Evolutionary conservation across 139 green algal species (phyloP).

Genomic region (Micractinium sp.): DNA sequence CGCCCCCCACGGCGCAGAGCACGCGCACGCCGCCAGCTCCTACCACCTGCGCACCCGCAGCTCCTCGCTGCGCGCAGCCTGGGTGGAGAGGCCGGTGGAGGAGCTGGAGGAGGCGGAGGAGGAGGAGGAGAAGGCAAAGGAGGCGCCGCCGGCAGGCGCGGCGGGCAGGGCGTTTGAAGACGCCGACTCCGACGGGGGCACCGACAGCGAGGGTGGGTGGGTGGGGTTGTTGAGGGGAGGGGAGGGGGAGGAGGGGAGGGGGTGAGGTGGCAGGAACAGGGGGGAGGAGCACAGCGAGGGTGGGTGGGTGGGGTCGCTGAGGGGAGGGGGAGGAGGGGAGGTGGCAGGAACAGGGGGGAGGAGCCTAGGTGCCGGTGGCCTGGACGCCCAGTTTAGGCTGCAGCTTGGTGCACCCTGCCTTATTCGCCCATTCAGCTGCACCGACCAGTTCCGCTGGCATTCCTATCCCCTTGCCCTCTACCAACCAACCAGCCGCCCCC

Average conservation of each 20-base stretch:
- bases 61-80: conserved; percentile 13
- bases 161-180: neutral
- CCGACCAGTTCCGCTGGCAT: neutral
- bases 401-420: too few species aligned
- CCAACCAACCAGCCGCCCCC: neutral
- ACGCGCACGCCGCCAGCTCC: neutral
- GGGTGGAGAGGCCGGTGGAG: neutral
- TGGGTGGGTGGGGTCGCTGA: too few species aligned
- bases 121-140: neutral
- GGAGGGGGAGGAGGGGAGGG: neutral
- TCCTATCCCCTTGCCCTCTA: neutral
- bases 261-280: neutral
- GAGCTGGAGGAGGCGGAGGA: conserved; percentile 16
- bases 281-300: neutral
- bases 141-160: neutral
- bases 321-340: too few species aligned
- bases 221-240: too few species aligned
- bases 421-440: neutral
- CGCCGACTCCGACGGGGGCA: neutral
- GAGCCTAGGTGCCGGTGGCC: too few species aligned
- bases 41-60: conserved; percentile 27
- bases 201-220: neutral
- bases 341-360: too few species aligned
- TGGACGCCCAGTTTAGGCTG: too few species aligned
- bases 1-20: neutral